Conservation (phyloP, 2,329 filamentous ascomycete genomes). For the Biscogniauxia sp. region DNA sequence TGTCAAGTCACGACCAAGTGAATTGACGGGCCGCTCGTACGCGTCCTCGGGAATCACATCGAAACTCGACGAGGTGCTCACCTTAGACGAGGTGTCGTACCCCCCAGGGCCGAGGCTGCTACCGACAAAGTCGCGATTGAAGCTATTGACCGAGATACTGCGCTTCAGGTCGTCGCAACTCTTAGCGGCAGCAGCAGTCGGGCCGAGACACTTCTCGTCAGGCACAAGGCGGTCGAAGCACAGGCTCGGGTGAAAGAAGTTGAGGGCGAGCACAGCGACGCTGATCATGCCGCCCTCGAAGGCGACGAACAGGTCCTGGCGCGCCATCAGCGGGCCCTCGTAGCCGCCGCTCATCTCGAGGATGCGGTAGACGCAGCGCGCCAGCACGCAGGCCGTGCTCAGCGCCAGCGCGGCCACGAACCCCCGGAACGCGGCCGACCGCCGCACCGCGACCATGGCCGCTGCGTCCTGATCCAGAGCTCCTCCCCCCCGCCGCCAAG, state of each 20-base stretch:
- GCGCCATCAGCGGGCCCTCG: slow-evolving; percentile 54
- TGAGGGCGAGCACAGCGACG: slow-evolving; percentile 44
- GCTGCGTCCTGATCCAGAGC: slow-evolving; percentile 41
- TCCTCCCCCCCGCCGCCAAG: slow-evolving; percentile 33
- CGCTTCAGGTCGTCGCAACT: background rate
- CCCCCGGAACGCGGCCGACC: slow-evolving; percentile 45
- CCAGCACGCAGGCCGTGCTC: slow-evolving; percentile 62
- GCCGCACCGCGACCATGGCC: slow-evolving; percentile 36
- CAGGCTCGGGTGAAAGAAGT: slow-evolving; percentile 42
- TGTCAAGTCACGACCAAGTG: background rate
- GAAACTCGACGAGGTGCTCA: background rate
- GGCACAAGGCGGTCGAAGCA: slow-evolving; percentile 21
- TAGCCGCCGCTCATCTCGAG: slow-evolving; percentile 65
- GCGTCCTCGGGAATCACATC: background rate
- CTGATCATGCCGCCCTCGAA: slow-evolving; percentile 56
- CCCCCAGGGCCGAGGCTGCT: background rate
- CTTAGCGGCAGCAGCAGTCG: slow-evolving; percentile 9
- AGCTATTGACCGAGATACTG: background rate
- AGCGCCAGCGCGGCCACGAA: slow-evolving; percentile 56
- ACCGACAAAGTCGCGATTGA: background rate
- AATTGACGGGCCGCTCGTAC: background rate
- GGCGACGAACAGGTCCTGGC: slow-evolving; percentile 55
- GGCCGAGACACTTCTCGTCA: background rate
- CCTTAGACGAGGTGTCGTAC: background rate
- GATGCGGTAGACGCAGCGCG: slow-evolving; percentile 63